A percentile compares a stretch with the other conserved stretches of the same genome.
phyloP scores from a whole-genome alignment of 73 alveolate species.

The Paramecium octaurelia region DNA sequence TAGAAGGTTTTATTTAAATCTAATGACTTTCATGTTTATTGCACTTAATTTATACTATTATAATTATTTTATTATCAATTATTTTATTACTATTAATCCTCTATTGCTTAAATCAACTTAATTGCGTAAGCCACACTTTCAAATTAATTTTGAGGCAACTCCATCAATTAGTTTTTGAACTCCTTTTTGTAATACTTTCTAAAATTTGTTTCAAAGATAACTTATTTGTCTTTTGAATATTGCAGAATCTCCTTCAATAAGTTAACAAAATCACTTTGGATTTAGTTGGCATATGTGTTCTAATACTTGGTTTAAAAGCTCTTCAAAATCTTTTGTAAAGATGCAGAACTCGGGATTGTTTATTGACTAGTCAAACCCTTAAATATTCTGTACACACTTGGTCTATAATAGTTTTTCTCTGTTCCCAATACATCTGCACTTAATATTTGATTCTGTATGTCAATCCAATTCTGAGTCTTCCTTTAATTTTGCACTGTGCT shows the following conservation, averaged over 20 bases:
- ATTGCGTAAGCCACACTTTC: neutral
- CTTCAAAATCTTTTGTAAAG: neutral
- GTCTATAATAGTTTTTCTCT: neutral
- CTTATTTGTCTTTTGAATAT: neutral
- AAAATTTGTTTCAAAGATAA: neutral
- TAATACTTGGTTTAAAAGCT: neutral
- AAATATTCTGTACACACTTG: neutral
- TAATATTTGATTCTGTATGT: neutral
- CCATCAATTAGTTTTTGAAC: neutral
- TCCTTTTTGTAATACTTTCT: neutral
- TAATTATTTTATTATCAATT: neutral
- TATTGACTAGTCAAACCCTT: neutral
- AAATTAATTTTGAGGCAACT: neutral
- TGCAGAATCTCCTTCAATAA: neutral
- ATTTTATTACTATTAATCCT: neutral
- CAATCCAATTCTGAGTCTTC: neutral
- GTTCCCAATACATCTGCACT: neutral
- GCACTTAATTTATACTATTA: neutral
- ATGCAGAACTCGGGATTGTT: neutral
- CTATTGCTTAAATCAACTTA: neutral
- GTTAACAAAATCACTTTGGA: neutral
- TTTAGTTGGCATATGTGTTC: neutral
- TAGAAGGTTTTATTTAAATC: neutral
- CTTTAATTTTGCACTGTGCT: neutral
- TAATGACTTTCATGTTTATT: neutral